Percentiles rank a stretch among this genome's conserved stretches.
phyloP scores from a whole-genome alignment of 306 rosid species.

The Lagenaria siceraria region DNA sequence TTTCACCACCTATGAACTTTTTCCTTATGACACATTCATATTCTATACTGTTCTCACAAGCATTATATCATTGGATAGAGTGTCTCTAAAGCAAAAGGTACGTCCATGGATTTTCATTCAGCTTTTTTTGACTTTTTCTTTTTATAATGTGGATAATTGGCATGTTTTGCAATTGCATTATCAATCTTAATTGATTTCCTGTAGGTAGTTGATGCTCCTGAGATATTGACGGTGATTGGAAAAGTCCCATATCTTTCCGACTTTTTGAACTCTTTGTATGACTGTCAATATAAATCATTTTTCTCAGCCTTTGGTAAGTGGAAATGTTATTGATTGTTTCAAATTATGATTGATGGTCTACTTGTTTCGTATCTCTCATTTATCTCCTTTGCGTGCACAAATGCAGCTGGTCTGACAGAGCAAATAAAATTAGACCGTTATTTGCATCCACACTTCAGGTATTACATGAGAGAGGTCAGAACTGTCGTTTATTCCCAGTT shows the following conservation, averaged over 20 bases:
- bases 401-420: slow-evolving; percentile 78
- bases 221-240: slow-evolving; percentile 86
- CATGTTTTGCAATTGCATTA: background rate
- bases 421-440: slow-evolving; percentile 90
- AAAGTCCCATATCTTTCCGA: slow-evolving; percentile 73
- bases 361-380: background rate
- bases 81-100: slow-evolving; percentile 91
- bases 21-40: slow-evolving; percentile 80
- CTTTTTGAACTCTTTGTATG: slow-evolving; percentile 73
- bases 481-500: slow-evolving; percentile 81
- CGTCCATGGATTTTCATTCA: background rate
- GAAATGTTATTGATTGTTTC: background rate
- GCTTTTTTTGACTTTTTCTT: background rate
- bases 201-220: slow-evolving; percentile 96
- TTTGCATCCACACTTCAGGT: slow-evolving; percentile 84
- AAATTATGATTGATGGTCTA: background rate
- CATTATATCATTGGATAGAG: slow-evolving; percentile 89
- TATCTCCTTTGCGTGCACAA: background rate
- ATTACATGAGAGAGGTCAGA: slow-evolving; percentile 93
- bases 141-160: background rate
- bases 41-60: slow-evolving; percentile 92
- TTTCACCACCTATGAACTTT: slow-evolving; percentile 82
- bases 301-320: slow-evolving; percentile 85
- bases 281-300: slow-evolving; percentile 79
- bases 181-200: background rate